These are phyloP conservation scores for Xylaria cubensis DNA, from an alignment of 495 filamentous ascomycete species.

Conservation along the genomic window DNA sequence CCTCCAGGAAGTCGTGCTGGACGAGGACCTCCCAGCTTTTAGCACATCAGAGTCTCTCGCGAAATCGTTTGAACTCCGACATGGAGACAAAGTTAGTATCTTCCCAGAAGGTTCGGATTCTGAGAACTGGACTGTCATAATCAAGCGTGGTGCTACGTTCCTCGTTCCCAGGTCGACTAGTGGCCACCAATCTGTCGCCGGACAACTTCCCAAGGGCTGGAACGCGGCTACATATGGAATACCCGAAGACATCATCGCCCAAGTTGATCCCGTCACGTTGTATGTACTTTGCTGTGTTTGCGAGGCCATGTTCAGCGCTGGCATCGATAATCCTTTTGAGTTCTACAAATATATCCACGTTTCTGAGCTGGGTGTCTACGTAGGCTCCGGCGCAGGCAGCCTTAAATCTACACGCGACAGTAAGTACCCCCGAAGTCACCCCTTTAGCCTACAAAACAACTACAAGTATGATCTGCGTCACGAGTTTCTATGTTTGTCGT, in stretches of 20 bases:
- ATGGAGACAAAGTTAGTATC: conserved; percentile 84
- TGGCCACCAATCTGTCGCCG: conserved; percentile 85
- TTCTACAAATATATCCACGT: conserved; percentile 92
- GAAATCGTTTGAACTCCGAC: conserved; percentile 82
- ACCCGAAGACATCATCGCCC: conserved; percentile 83
- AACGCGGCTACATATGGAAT: conserved; percentile 82
- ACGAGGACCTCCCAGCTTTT: conserved; percentile 88
- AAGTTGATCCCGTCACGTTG: conserved; percentile 86
- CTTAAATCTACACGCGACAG: conserved; percentile 24
- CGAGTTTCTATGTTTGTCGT: background rate
- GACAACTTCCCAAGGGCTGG: conserved; percentile 87
- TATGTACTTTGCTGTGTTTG: conserved; percentile 83
- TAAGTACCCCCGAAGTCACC: conserved; percentile 5
- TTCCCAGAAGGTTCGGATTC: conserved; percentile 76
- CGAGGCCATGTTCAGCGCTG: conserved; percentile 76
- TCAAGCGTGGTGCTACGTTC: conserved; percentile 81
- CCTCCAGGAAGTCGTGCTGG: conserved; percentile 85
- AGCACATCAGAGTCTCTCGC: conserved; percentile 86
- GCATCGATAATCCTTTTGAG: conserved; percentile 89
- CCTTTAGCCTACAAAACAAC: background rate
- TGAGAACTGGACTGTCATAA: conserved; percentile 78
- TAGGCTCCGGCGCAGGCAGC: conserved; percentile 80
- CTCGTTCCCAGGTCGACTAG: conserved; percentile 82
- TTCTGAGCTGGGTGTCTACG: conserved; percentile 86
- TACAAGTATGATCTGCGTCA: background rate